Percentiles rank a stretch among this genome's conserved stretches.
phyloP scores from a whole-genome alignment of 2,329 filamentous ascomycete species.

The Colletotrichum lindemuthianum region DNA sequence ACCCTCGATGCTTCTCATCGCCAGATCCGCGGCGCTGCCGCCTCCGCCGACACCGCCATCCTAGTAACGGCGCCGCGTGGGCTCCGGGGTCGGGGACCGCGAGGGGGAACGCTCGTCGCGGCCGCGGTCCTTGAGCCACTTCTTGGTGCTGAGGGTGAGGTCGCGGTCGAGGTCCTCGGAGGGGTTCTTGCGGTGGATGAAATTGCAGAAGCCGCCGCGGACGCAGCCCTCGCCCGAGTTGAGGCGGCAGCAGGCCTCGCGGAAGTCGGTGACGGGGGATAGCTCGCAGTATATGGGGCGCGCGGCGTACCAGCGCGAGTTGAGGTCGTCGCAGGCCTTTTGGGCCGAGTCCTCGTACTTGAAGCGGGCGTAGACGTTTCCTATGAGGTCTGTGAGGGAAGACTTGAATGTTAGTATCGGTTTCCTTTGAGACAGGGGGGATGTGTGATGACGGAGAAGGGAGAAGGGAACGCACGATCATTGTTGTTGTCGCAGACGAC shows the following conservation, averaged over 20 bases:
- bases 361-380: conserved; percentile 99
- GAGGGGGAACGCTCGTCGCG: conserved; percentile 84
- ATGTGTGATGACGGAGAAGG: conserved; percentile 33
- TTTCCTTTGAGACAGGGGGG: not conserved
- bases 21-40: not conserved
- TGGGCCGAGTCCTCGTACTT: conserved; percentile 99
- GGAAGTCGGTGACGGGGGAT: conserved; percentile 95
- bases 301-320: conserved; percentile 95
- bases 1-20: not conserved
- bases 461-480: conserved; percentile 72
- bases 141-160: conserved; percentile 88
- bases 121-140: conserved; percentile 90
- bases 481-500: conserved; percentile 99
- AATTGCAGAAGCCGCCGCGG: conserved; percentile 97
- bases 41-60: not conserved
- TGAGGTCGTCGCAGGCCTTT: conserved; percentile 91
- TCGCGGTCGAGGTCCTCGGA: conserved; percentile 88
- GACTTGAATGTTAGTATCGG: conserved; percentile 39
- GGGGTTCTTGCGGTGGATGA: conserved; percentile 98
- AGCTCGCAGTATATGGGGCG: conserved; percentile 98
- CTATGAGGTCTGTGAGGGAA: conserved; percentile 78
- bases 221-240: conserved; percentile 97
- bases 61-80: conserved; percentile 77
- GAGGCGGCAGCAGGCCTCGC: conserved; percentile 94
- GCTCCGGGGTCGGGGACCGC: conserved; percentile 88